Evolutionary conservation across 768 basidiomycete species (phyloP).

Genomic region (Filobasidium wieringae): DNA sequence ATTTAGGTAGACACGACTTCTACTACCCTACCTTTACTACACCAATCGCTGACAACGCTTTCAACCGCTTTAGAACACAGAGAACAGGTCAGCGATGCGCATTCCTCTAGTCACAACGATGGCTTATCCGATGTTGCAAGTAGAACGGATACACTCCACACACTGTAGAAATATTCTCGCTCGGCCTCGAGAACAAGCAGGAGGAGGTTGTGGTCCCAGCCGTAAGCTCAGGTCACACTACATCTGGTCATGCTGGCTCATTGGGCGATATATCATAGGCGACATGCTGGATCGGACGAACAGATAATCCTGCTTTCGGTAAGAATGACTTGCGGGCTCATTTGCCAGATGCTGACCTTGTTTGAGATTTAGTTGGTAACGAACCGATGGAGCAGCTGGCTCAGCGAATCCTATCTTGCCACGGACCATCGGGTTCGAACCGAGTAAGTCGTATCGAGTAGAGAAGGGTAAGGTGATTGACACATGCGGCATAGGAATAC

Average conservation of each 20-base stretch:
- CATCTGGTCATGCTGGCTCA: background rate
- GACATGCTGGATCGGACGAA: slow-evolving; percentile 71
- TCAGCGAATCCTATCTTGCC: slow-evolving; percentile 55
- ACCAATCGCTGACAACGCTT: too few species aligned
- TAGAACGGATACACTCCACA: slow-evolving; percentile 88
- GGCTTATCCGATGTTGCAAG: background rate
- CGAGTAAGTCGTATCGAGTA: slow-evolving; percentile 47
- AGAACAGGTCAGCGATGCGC: slow-evolving; percentile 53
- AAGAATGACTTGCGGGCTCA: slow-evolving; percentile 20
- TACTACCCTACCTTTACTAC: too few species aligned
- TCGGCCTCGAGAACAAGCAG: slow-evolving; percentile 45
- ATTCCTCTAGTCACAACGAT: background rate
- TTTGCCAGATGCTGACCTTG: background rate
- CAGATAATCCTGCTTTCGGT: slow-evolving; percentile 84
- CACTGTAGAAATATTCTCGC: slow-evolving; percentile 58
- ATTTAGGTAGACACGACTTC: slow-evolving; percentile 52
- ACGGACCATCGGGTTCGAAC: slow-evolving; percentile 81
- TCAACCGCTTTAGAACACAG: slow-evolving; percentile 72
- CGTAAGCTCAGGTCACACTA: background rate
- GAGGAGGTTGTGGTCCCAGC: background rate
- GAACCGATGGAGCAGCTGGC: slow-evolving; percentile 64
- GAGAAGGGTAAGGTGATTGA: background rate
- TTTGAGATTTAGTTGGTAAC: slow-evolving; percentile 57
- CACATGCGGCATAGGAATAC: slow-evolving; percentile 55
- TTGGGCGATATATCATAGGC: slow-evolving; percentile 9